Base-by-base conservation (phyloP, 2,329 filamentous ascomycete genomes). In the Aspergillus pseudoterreus region DNA sequence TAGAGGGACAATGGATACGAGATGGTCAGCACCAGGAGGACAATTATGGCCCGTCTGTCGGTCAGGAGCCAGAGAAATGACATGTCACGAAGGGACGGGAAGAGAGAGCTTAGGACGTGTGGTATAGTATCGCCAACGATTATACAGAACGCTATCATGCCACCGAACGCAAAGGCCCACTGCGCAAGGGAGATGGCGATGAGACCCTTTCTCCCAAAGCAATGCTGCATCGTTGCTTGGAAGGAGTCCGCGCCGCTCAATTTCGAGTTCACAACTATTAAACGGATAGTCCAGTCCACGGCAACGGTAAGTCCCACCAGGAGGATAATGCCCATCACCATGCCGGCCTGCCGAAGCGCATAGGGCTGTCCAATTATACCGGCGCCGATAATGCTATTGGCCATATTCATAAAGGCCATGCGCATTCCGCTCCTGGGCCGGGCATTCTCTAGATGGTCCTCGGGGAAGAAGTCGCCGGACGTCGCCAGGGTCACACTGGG, bases 371-470 rank as follows among this genome's bases (percentile, higher is more conserved):
- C 84, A 61, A 87, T 86, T 53, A 87, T 86, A 2, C 84, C 84
- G 27, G 84, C 84, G 27, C 84, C 84, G 55, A 99, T 96, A 69
- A 99, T 99, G 63, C 89, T 95, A 76, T 99, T 99, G 57, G 94
- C 92, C 94, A 99, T 99, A 74, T 99, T 99, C 91, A 97, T 96
- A 62, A 99, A 97, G 3, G 94, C 92, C 68, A 87, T 90, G 56
- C 82, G 80, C 74, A 97, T 80, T 4, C 88, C 87, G 52, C 90
- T 95, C 74, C 92, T 92, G 43, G 92, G 91, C 51, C 92, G 81
- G 17, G 82, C 79, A 56, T 71, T 78, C 59, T 84, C 82, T 51
- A 85, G 67, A 53, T 82, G 72, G 47, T 85, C 80, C 59, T 83
- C 80, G 0, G 80, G 76, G 50, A 78, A 75, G 60, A 82, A 78